Evolutionary conservation across 176 grass and related monocot genomes (phyloP).

Genomic region (Oryza rufipogon): DNA sequence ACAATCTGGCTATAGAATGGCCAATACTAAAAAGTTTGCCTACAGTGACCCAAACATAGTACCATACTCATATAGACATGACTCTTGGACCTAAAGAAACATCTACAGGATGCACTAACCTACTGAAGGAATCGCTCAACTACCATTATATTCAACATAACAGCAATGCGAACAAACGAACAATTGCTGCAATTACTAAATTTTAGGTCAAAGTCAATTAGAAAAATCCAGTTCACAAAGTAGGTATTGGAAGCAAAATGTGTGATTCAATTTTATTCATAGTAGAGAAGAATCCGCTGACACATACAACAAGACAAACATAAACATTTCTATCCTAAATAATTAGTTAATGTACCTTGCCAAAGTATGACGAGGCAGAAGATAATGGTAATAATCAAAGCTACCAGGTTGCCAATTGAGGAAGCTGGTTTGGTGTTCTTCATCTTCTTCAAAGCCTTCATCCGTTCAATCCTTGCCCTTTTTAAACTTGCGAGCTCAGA

Average conservation of each 20-base stretch:
- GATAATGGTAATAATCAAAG: slow-evolving; percentile 67
- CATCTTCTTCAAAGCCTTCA: slow-evolving; percentile 72
- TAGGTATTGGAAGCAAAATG: not conserved
- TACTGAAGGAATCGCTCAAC: not conserved
- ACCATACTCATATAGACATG: not conserved
- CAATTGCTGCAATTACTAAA: not conserved
- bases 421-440: slow-evolving; percentile 67
- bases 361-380: slow-evolving; percentile 82
- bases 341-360: slow-evolving; percentile 62
- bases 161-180: not conserved
- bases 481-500: slow-evolving; percentile 70
- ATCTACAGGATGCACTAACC: not conserved
- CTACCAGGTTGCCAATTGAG: slow-evolving; percentile 54
- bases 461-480: slow-evolving; percentile 72
- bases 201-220: not conserved
- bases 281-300: not conserved
- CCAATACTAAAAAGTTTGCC: not conserved
- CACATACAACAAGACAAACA: slow-evolving; percentile 8
- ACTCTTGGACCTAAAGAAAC: not conserved
- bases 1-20: not conserved
- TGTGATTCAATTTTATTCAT: not conserved
- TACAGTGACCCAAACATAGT: not conserved
- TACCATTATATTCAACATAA: not conserved
- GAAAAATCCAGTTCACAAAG: slow-evolving; percentile 5
- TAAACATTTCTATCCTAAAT: not conserved